A percentile compares a stretch with the other conserved stretches of the same genome.
These are phyloP conservation scores for Athelia psychrophila DNA, from an alignment of 1,284 basidiomycete species.

Conservation along the genomic window DNA sequence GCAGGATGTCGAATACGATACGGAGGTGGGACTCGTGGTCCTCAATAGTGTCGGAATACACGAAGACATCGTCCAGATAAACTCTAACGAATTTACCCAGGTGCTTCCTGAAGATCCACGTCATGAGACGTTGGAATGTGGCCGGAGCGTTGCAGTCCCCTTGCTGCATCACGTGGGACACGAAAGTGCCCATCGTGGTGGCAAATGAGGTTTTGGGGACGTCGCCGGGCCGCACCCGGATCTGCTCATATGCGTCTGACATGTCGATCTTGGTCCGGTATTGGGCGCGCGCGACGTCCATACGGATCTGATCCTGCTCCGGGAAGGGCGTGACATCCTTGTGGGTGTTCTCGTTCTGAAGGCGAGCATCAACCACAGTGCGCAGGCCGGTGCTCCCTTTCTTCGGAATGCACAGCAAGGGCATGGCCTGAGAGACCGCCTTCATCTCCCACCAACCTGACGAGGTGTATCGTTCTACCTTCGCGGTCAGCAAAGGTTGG, in stretches of 20 bases:
- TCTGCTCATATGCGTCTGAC: constrained; percentile 29
- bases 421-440: constrained; percentile 19
- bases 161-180: constrained; percentile 29
- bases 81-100: constrained; percentile 16
- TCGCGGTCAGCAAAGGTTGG: constrained; percentile 19
- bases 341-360: constrained; percentile 33
- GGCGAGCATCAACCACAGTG: constrained; percentile 30
- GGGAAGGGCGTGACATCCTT: constrained; percentile 36
- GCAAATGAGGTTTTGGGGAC: constrained; percentile 16
- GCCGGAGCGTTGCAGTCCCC: constrained; percentile 28
- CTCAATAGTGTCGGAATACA: constrained; percentile 16
- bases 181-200: constrained; percentile 20
- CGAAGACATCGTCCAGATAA: constrained; percentile 19
- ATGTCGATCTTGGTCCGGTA: constrained; percentile 29
- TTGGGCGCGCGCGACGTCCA: constrained; percentile 22
- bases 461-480: constrained; percentile 23
- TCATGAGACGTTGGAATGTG: constrained; percentile 22
- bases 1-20: constrained; percentile 14
- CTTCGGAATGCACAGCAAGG: constrained; percentile 33
- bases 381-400: constrained; percentile 20
- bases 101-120: constrained; percentile 13
- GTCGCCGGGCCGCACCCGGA: constrained; percentile 13
- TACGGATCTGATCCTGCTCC: constrained; percentile 30
- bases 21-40: constrained; percentile 18
- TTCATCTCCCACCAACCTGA: constrained; percentile 28